Percentiles rank a stretch among this genome's conserved stretches.
Conservation (phyloP, 1,139 yeast genomes). For the Suhomyces coccinellae region DNA sequence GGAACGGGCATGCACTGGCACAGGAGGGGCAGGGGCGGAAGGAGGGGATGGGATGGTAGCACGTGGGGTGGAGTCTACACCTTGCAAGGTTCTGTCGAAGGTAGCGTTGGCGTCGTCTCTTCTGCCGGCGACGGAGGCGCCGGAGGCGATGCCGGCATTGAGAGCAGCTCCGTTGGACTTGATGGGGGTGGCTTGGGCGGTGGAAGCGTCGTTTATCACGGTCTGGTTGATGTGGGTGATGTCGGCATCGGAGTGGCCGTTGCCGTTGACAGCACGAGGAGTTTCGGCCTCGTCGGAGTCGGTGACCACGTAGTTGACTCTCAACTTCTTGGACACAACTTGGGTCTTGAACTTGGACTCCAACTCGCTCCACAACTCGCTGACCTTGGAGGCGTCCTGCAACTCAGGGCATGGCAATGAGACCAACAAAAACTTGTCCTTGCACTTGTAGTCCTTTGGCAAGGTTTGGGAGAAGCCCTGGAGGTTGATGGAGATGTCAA, state of each 20-base stretch:
- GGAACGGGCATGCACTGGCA: slow-evolving; percentile 5
- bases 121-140: slow-evolving; percentile 14
- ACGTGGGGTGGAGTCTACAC: slow-evolving; percentile 25
- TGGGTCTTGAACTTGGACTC: slow-evolving; percentile 62
- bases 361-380: slow-evolving; percentile 71
- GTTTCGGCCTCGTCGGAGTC: slow-evolving; percentile 21
- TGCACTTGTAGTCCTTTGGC: slow-evolving; percentile 69
- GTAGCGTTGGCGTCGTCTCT: slow-evolving; percentile 20
- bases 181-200: slow-evolving; percentile 19
- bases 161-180: slow-evolving; percentile 11
- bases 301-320: slow-evolving; percentile 61
- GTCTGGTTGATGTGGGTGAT: slow-evolving; percentile 16
- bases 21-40: slow-evolving; percentile 12
- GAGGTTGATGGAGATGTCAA: slow-evolving; percentile 77
- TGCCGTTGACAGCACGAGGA: slow-evolving; percentile 16
- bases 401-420: slow-evolving; percentile 73
- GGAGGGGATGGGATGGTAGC: slow-evolving; percentile 10
- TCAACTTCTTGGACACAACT: slow-evolving; percentile 72
- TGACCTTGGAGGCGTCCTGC: slow-evolving; percentile 55
- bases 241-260: slow-evolving; percentile 13
- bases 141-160: slow-evolving; percentile 10
- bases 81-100: slow-evolving; percentile 42
- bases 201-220: slow-evolving; percentile 15
- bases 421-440: slow-evolving; percentile 89
- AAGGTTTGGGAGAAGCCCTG: slow-evolving; percentile 83